A percentile compares a stretch with the other conserved stretches of the same genome.
phyloP scores from a whole-genome alignment of 768 basidiomycete genomes.

The Leccinum fibrillosum region DNA sequence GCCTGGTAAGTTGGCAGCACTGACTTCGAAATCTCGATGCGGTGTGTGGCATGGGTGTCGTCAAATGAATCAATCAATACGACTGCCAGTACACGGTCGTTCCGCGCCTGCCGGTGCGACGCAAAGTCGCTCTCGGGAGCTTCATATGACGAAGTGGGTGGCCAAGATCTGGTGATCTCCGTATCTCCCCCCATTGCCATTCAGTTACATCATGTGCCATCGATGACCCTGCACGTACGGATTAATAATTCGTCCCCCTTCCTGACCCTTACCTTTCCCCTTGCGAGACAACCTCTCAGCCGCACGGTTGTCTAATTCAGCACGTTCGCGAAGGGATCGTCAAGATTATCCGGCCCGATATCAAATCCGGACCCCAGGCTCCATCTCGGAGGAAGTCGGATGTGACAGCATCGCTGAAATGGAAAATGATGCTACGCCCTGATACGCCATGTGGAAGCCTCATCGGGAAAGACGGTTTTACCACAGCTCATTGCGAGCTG shows the following conservation, averaged over 20 bases:
- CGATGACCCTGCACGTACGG: slow-evolving; percentile 19
- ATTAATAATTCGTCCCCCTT: slow-evolving; percentile 21
- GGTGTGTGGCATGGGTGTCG: neutral
- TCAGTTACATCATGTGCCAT: slow-evolving; percentile 17
- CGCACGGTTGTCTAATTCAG: slow-evolving; percentile 17
- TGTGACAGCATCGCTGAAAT: slow-evolving; percentile 17
- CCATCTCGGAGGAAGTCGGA: slow-evolving; percentile 27
- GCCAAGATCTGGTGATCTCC: slow-evolving; percentile 18
- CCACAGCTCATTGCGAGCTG: slow-evolving; percentile 5
- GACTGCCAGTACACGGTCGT: slow-evolving; percentile 17
- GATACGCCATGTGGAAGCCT: slow-evolving; percentile 22
- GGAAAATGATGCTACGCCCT: slow-evolving; percentile 19
- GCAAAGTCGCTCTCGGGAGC: slow-evolving; percentile 9
- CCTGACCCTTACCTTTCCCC: neutral
- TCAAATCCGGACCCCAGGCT: slow-evolving; percentile 1
- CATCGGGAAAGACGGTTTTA: slow-evolving; percentile 1
- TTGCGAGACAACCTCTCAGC: slow-evolving; percentile 15
- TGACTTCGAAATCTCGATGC: slow-evolving; percentile 20
- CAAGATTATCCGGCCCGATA: slow-evolving; percentile 29
- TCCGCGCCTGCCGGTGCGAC: slow-evolving; percentile 26
- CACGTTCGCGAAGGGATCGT: slow-evolving; percentile 32
- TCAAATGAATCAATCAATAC: slow-evolving; percentile 21
- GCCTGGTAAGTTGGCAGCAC: slow-evolving; percentile 6
- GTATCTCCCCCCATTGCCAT: slow-evolving; percentile 9
- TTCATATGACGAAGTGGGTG: slow-evolving; percentile 5